phyloP scores from a whole-genome alignment of 495 filamentous ascomycete genomes.

The Hypoxylon perforatum region DNA sequence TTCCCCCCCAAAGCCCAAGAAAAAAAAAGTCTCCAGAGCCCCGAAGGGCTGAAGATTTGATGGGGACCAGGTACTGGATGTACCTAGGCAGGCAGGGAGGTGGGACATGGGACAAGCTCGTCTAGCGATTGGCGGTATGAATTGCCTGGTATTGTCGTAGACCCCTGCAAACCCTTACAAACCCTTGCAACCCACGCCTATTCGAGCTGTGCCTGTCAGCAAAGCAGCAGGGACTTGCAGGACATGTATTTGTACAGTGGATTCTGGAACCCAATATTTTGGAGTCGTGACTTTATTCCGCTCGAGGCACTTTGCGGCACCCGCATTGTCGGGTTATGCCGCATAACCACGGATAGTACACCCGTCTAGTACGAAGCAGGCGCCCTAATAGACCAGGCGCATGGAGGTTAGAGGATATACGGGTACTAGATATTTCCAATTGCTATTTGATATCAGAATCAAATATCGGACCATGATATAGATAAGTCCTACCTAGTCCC shows the following conservation, averaged over 20 bases:
- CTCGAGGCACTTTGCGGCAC: constrained; percentile 6
- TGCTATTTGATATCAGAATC: too few relatives aligned
- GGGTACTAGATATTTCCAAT: too few relatives aligned
- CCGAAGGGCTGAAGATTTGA: constrained; percentile 35
- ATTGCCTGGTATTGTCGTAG: constrained; percentile 26
- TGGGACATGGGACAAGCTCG: neutral
- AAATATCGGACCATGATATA: too few relatives aligned
- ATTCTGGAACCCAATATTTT: neutral
- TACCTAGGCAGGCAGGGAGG: too few relatives aligned
- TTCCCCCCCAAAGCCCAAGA: constrained; percentile 18
- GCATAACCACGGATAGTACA: constrained; percentile 6
- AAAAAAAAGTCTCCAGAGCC: constrained; percentile 23
- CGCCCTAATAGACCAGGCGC: too few relatives aligned
- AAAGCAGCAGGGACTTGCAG: constrained; percentile 10
- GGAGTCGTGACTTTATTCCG: neutral
- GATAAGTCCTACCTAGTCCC: too few relatives aligned
- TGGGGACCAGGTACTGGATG: constrained; percentile 5
- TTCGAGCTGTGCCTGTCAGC: constrained; percentile 32
- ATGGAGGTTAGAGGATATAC: too few relatives aligned
- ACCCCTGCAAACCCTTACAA: constrained; percentile 24
- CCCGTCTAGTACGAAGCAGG: too few relatives aligned
- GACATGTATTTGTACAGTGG: neutral
- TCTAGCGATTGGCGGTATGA: constrained; percentile 37
- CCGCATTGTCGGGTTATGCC: constrained; percentile 28
- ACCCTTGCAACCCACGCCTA: constrained; percentile 30